These are phyloP conservation scores for Colletotrichum lupini DNA, from an alignment of 2,329 filamentous ascomycete genomes.

Conservation along the genomic window DNA sequence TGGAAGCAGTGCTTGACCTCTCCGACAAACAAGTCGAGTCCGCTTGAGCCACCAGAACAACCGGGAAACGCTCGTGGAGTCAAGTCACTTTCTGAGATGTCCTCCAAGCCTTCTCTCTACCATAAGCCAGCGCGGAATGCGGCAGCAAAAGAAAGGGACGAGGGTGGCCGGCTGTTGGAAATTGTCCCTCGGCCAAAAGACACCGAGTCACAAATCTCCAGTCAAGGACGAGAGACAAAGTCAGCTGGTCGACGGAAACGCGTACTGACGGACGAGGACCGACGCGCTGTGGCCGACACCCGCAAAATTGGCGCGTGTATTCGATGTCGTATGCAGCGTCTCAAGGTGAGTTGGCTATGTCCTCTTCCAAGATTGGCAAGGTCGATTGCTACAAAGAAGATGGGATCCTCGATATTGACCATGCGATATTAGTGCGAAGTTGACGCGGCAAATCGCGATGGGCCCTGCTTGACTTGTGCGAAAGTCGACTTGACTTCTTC, in stretches of 20 bases:
- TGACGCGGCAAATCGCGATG: slow-evolving; percentile 44
- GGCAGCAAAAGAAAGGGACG: neutral
- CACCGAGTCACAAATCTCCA: neutral
- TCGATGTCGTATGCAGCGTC: slow-evolving; percentile 56
- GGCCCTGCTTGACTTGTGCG: slow-evolving; percentile 54
- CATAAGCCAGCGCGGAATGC: neutral
- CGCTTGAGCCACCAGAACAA: neutral
- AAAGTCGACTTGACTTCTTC: slow-evolving; percentile 51
- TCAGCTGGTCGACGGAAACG: neutral
- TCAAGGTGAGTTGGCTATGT: slow-evolving; percentile 48
- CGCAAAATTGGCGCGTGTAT: slow-evolving; percentile 53
- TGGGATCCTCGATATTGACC: neutral
- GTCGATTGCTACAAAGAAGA: neutral
- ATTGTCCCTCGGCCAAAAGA: neutral
- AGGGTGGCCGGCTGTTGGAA: neutral
- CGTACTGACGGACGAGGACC: slow-evolving; percentile 39
- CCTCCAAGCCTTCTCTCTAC: neutral
- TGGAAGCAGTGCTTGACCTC: neutral
- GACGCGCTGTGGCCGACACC: slow-evolving; percentile 48
- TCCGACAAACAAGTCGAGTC: neutral
- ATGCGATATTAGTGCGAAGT: slow-evolving; percentile 47
- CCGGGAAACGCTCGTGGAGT: neutral
- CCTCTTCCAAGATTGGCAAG: neutral
- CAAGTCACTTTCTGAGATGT: neutral
- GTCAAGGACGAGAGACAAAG: neutral